These are phyloP conservation scores for Lepraria neglecta DNA, from an alignment of 495 filamentous ascomycete species.

Conservation along the genomic window DNA sequence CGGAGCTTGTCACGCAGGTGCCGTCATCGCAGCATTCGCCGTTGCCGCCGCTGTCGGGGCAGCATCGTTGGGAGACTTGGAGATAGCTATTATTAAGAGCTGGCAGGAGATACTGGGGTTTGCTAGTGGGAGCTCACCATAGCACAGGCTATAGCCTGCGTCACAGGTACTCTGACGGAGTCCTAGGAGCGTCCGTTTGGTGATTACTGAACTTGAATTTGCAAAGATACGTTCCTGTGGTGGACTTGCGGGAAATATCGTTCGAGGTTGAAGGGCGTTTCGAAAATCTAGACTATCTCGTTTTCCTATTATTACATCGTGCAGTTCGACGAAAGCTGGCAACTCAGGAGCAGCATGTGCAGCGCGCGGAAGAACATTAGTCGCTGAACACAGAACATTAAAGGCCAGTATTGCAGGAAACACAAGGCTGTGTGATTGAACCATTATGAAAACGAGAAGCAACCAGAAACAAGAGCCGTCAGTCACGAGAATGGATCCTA, in stretches of 20 bases:
- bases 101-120: not conserved
- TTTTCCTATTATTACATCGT: not conserved
- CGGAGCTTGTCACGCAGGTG: conserved; percentile 6
- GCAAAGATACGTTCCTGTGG: not conserved
- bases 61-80: conserved; percentile 28
- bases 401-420: not conserved
- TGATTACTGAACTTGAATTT: not conserved
- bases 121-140: conserved; percentile 20
- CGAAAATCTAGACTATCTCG: not conserved
- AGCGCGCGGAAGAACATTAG: not conserved
- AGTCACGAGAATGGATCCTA: not conserved
- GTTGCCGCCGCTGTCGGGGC: conserved; percentile 11
- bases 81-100: not conserved
- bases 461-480: not conserved
- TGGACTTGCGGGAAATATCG: not conserved
- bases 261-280: not conserved
- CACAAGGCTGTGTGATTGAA: not conserved
- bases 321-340: not conserved
- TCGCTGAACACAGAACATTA: not conserved
- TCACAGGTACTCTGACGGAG: conserved; percentile 26
- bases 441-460: not conserved
- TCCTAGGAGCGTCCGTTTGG: conserved; percentile 16
- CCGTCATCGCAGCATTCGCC: conserved; percentile 16
- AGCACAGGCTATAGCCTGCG: conserved; percentile 29
- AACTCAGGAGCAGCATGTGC: not conserved